phyloP scores from a whole-genome alignment of 164 flowering plant species.

The Magnolia kwangsiensis region DNA sequence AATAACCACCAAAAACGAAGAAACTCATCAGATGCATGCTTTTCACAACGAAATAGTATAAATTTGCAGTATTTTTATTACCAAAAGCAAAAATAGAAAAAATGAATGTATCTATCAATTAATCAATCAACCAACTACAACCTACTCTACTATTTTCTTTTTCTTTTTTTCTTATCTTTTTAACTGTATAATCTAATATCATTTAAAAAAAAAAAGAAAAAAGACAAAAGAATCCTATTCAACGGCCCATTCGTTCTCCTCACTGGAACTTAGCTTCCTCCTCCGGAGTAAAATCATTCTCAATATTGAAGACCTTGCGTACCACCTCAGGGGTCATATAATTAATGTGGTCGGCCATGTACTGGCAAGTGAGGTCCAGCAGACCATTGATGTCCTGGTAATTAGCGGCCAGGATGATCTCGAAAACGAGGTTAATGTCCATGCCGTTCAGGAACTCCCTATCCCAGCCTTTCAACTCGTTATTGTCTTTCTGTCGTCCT shows the following conservation, averaged over 20 bases:
- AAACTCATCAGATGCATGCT: too few species aligned
- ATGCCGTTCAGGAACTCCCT: constrained; percentile 47
- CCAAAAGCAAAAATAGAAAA: too few species aligned
- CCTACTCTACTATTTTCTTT: too few species aligned
- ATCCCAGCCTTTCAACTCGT: constrained; percentile 29
- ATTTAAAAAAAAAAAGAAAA: too few species aligned
- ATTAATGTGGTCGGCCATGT: not conserved
- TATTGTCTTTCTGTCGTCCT: constrained; percentile 20
- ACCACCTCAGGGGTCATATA: not conserved
- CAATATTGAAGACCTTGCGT: not conserved
- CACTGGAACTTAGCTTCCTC: constrained; percentile 4
- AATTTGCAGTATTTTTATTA: too few species aligned
- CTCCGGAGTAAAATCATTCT: constrained; percentile 7
- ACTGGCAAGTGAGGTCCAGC: constrained; percentile 1
- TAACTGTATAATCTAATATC: too few species aligned
- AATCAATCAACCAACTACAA: too few species aligned
- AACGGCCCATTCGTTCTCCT: constrained; percentile 5
- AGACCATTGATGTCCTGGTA: constrained; percentile 2
- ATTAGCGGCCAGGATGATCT: constrained; percentile 27
- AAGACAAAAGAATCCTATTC: not conserved
- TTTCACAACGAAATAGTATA: too few species aligned
- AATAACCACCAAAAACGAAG: too few species aligned
- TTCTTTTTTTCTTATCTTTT: too few species aligned
- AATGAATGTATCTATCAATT: too few species aligned
- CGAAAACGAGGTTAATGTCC: constrained; percentile 58